A percentile compares a stretch with the other conserved stretches of the same genome.
Conservation (phyloP, 2,329 filamentous ascomycete species). For the Aurifilum marmelostoma region DNA sequence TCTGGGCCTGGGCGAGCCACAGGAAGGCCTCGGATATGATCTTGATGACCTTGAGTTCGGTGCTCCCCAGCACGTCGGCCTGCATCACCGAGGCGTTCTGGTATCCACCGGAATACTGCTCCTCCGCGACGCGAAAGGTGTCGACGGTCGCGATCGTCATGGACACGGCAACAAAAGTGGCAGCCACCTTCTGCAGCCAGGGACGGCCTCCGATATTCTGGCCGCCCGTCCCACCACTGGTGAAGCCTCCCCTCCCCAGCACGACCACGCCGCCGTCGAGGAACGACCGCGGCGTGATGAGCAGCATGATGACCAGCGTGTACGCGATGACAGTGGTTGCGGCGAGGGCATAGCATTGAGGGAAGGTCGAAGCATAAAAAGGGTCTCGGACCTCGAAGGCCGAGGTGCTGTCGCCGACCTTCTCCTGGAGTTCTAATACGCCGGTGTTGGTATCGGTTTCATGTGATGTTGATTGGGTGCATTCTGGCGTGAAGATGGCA, state of each 20-base stretch:
- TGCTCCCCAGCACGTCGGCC: conserved; percentile 76
- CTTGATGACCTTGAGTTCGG: conserved; percentile 85
- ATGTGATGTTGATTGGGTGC: conserved; percentile 47
- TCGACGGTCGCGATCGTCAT: conserved; percentile 92
- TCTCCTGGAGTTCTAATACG: conserved; percentile 40
- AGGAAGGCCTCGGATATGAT: conserved; percentile 95
- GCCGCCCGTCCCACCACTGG: conserved; percentile 75
- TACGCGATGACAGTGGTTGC: conserved; percentile 90
- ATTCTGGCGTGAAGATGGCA: conserved; percentile 63
- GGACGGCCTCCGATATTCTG: conserved; percentile 89
- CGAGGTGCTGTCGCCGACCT: conserved; percentile 33
- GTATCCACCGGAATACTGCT: conserved; percentile 77
- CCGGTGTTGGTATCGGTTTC: conserved; percentile 47
- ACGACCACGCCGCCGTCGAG: conserved; percentile 84
- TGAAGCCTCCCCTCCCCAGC: conserved; percentile 80
- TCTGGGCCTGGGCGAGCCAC: conserved; percentile 97
- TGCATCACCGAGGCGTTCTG: conserved; percentile 81
- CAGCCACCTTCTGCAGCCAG: conserved; percentile 86
- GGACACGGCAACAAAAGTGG: conserved; percentile 76
- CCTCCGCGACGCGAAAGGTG: conserved; percentile 82
- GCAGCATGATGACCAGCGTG: conserved; percentile 88
- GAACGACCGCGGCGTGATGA: conserved; percentile 93
- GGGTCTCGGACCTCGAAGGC: conserved; percentile 67
- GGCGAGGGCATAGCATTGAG: conserved; percentile 90
- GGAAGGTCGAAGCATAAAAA: conserved; percentile 92